Evolutionary conservation across 1,139 yeast species (phyloP), one percentile per base, ranked within the genome.

Genomic region (Candida neerlandica): DNA sequence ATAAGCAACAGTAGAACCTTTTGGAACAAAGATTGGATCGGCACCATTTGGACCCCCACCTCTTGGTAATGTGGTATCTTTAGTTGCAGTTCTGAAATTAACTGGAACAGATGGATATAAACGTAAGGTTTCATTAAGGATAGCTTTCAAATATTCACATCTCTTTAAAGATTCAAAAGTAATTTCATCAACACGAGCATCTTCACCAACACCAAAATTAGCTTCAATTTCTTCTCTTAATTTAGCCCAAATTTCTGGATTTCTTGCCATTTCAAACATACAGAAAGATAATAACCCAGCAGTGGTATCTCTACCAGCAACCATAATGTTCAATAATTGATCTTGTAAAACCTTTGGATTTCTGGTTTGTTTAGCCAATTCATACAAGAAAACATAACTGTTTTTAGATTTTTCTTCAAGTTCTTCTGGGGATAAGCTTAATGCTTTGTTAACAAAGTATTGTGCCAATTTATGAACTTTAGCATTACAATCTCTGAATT

Each of bases 41-140:
- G 52, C 44, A n/a, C 69, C 75, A 50, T 77, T 73, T 2, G 63
- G 59, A 9, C 83, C 84, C 32, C 82, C 83, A 27, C 84, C 84
- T 27, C 66, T 65, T 12, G 84, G 84, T 42, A 79, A 64, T 3
- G 74, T 67, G 2, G 83, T 78, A 56, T 76, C 72, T 45, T 59
- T 67, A 27, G 73, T 75, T 6, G 62, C 57, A 37, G 66, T 64
- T 50, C 86, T 70, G 58, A 71, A 72, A 58, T 82, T 82, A 43
- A 69, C 59, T 23, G 86, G 85, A 23, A 82, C 86, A 5, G 80
- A 70, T 11, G 86, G 86, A 56, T 80, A 81, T 55, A 81, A 60
- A 55, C 86, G 70, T 52, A 82, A 71, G 5, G 70, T 66, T 62
- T 82, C 86, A 58, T 78, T 79, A 41, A 82, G 58, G 39, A 79